These are phyloP conservation scores for Schizosaccharomyces versatilis DNA, from an alignment of 1,139 yeast genomes.

Conservation along the genomic window DNA sequence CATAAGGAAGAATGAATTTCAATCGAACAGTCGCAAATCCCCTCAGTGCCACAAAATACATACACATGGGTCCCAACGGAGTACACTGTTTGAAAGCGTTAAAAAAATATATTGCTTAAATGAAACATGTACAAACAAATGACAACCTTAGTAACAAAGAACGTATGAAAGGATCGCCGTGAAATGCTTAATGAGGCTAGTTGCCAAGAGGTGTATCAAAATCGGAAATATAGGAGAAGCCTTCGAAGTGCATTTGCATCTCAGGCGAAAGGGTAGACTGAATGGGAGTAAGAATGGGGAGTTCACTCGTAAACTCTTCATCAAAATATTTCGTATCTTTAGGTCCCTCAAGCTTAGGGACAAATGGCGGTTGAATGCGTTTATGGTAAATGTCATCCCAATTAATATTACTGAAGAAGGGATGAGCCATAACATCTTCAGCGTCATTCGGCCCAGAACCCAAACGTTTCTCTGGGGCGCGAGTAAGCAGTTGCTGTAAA, in stretches of 20 bases:
- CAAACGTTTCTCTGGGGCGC: slow-evolving; percentile 64
- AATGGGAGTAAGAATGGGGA: slow-evolving; percentile 87
- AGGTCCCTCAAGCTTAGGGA: slow-evolving; percentile 63
- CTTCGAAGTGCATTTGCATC: slow-evolving; percentile 92
- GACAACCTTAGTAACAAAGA: too few relatives aligned
- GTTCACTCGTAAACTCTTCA: slow-evolving; percentile 81
- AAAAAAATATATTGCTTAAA: too few relatives aligned
- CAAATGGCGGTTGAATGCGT: slow-evolving; percentile 43
- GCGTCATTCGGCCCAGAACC: slow-evolving; percentile 84
- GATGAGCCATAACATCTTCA: slow-evolving; percentile 79
- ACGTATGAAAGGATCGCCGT: too few relatives aligned
- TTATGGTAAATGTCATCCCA: slow-evolving; percentile 66
- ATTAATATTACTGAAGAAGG: slow-evolving; percentile 71
- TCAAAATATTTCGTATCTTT: slow-evolving; percentile 88
- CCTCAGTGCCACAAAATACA: too few relatives aligned
- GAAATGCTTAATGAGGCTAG: too few relatives aligned
- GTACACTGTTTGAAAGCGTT: too few relatives aligned
- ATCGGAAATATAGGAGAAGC: slow-evolving; percentile 69
- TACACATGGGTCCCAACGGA: too few relatives aligned
- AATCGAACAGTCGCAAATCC: too few relatives aligned
- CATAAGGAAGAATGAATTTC: too few relatives aligned
- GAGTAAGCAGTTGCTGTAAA: slow-evolving; percentile 68
- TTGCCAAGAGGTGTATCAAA: background rate
- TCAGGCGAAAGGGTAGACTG: slow-evolving; percentile 66
- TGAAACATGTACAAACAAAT: too few relatives aligned